These are phyloP conservation scores for Zasmidium angulare DNA, from an alignment of 2,329 filamentous ascomycete species.

Conservation along the genomic window DNA sequence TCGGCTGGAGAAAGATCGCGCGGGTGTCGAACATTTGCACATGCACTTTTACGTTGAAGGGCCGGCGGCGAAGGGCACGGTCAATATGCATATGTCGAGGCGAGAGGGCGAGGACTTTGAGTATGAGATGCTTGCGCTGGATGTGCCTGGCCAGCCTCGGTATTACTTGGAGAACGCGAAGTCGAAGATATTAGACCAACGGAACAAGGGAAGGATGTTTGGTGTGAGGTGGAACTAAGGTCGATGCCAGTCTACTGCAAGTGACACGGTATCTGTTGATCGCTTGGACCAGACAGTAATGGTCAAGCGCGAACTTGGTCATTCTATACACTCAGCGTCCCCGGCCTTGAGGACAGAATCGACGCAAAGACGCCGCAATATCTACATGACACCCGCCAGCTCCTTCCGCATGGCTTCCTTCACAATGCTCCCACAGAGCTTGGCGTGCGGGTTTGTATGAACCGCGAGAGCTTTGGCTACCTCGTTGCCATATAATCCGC, in stretches of 20 bases:
- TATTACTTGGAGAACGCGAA: slow-evolving; percentile 67
- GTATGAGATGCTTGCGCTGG: slow-evolving; percentile 78
- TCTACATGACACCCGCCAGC: slow-evolving; percentile 33
- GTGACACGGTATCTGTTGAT: too few species aligned
- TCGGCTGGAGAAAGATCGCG: slow-evolving; percentile 62
- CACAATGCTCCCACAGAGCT: slow-evolving; percentile 62
- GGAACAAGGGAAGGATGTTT: slow-evolving; percentile 52
- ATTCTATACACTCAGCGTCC: too few species aligned
- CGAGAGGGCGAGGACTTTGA: slow-evolving; percentile 63
- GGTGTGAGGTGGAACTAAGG: slow-evolving; percentile 59
- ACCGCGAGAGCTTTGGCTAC: slow-evolving; percentile 59
- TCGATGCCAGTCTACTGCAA: background rate
- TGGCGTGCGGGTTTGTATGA: slow-evolving; percentile 62
- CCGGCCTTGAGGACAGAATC: too few species aligned
- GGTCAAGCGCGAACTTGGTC: too few species aligned
- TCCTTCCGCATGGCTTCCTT: slow-evolving; percentile 60
- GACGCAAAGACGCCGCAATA: too few species aligned
- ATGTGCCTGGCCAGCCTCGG: slow-evolving; percentile 67
- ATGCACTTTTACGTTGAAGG: slow-evolving; percentile 90
- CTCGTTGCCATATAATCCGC: slow-evolving; percentile 57
- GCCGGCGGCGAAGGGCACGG: slow-evolving; percentile 69
- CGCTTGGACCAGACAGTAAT: too few species aligned
- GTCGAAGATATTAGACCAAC: slow-evolving; percentile 43
- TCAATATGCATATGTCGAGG: slow-evolving; percentile 75
- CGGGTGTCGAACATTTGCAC: slow-evolving; percentile 75